Evolutionary conservation across 495 filamentous ascomycete species (phyloP), one percentile per base, ranked within the genome.

Genomic region (Penicillium samsonianum): DNA sequence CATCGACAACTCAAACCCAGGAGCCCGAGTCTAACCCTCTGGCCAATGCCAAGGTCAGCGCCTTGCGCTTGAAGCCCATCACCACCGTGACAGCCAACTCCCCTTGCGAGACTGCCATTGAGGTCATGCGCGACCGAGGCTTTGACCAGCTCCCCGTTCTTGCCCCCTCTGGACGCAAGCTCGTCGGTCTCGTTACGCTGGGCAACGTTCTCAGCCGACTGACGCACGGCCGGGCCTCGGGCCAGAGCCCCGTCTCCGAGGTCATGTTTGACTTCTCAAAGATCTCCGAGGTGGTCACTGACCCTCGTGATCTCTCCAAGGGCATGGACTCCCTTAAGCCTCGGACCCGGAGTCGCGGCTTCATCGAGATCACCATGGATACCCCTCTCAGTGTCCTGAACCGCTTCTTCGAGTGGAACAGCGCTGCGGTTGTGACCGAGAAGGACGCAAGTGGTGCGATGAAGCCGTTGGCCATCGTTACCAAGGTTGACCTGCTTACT

Each of bases 351-450:
- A 78, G 80, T 65, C 82, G 87, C 61, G 87, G 87, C 69, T 98
- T 94, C 69, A 87, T 96, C 23, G 89, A 97, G 76, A 96, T 98
- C 65, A 97, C 95, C 5, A 73, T 89, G 67, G 90, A 96, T 57
- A 98, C 94, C 10, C 89, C 89, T 10, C 74, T 98, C 31, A 83
- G 82, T 53, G 89, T 89, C 40, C 76, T 98, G 37, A 91, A 89
- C 70, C 82, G 87, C 50, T 98, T 98, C 77, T 91, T 98, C 64
- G 92, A 96, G 73, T 97, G 95, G 90, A 98, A 98, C 72, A 91
- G 88, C 66, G 92, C 94, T 14, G 95, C 94, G 2, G 82, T 98
- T 48, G 91, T 98, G 1, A 98, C 92, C 12, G 91, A 97, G 70
- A 74, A 69, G 60, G 78, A 79, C 50, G 75, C 72, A 37, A 78